Conservation (phyloP, 306 rosid genomes). For the Rosa lucieae region DNA sequence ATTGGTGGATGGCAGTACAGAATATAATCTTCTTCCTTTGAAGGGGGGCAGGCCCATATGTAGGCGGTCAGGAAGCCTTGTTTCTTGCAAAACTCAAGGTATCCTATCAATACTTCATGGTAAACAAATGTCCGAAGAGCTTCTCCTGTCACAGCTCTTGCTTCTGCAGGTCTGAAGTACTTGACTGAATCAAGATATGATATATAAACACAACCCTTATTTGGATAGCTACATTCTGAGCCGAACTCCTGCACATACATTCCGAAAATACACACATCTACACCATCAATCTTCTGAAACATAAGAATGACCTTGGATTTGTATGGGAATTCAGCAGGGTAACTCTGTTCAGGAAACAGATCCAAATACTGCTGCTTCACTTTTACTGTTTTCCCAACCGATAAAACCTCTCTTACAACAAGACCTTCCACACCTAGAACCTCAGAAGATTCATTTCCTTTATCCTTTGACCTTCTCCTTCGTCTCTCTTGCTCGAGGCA, state of each 20-base stretch:
- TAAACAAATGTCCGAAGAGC: slow-evolving; percentile 72
- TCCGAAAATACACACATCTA: slow-evolving; percentile 58
- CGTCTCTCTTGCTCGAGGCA: slow-evolving; percentile 43
- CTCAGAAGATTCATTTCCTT: slow-evolving; percentile 42
- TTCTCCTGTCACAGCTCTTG: slow-evolving; percentile 39
- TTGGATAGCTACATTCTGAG: slow-evolving; percentile 57
- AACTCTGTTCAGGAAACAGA: slow-evolving; percentile 35
- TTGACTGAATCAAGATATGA: slow-evolving; percentile 70
- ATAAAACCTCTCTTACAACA: slow-evolving; percentile 51
- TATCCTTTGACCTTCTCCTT: slow-evolving; percentile 22
- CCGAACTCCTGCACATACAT: slow-evolving; percentile 74
- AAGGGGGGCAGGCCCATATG: slow-evolving; percentile 66
- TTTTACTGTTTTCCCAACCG: slow-evolving; percentile 44
- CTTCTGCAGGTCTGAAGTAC: slow-evolving; percentile 54
- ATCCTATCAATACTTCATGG: slow-evolving; percentile 73
- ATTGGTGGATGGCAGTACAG: slow-evolving; percentile 54
- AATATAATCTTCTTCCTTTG: slow-evolving; percentile 58
- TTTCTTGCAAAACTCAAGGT: slow-evolving; percentile 65
- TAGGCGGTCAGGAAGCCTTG: slow-evolving; percentile 59
- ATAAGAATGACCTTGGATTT: slow-evolving; percentile 55
- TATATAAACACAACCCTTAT: slow-evolving; percentile 50
- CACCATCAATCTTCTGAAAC: slow-evolving; percentile 74
- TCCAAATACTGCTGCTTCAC: slow-evolving; percentile 54
- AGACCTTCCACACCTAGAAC: slow-evolving; percentile 50
- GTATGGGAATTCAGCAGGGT: slow-evolving; percentile 59